These are phyloP conservation scores for Hanseniaspora mollemarum DNA, from an alignment of 805 yeast genomes.

Conservation along the genomic window DNA sequence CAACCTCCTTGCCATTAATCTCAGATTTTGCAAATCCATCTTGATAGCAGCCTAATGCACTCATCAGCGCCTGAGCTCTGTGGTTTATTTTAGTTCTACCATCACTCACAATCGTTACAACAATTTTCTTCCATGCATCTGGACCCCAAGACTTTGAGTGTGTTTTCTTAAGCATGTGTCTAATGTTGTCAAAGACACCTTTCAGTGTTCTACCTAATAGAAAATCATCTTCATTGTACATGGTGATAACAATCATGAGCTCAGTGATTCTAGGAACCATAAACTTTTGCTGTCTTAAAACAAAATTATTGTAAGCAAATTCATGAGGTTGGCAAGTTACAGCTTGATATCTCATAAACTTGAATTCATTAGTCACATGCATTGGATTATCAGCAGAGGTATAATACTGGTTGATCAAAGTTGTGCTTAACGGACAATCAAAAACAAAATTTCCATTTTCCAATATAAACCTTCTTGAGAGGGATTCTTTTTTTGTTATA, in stretches of 20 bases:
- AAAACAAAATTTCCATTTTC: conserved; percentile 67
- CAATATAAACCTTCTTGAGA: conserved; percentile 26
- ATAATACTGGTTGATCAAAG: conserved; percentile 43
- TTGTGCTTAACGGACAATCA: conserved; percentile 79
- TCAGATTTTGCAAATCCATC: conserved; percentile 91
- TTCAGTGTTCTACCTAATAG: conserved; percentile 73
- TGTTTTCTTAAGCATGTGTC: conserved; percentile 54
- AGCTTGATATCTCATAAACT: conserved; percentile 85
- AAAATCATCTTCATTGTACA: conserved; percentile 82
- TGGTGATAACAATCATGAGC: conserved; percentile 70
- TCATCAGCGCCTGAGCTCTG: conserved; percentile 64
- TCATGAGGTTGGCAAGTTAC: conserved; percentile 83
- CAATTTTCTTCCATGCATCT: conserved; percentile 89
- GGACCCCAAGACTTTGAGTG: conserved; percentile 80
- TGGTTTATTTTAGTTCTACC: conserved; percentile 79
- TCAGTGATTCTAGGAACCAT: conserved; percentile 73
- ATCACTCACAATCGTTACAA: conserved; percentile 79
- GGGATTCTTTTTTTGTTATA: neutral
- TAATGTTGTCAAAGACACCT: conserved; percentile 81
- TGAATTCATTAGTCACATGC: conserved; percentile 47
- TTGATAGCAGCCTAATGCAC: conserved; percentile 83
- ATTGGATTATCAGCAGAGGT: conserved; percentile 36
- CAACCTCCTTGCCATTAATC: conserved; percentile 70
- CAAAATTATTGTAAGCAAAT: conserved; percentile 50
- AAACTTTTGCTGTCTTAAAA: conserved; percentile 74